phyloP scores from a whole-genome alignment of 2,329 filamentous ascomycete species.

The Neocucurbitaria cava region DNA sequence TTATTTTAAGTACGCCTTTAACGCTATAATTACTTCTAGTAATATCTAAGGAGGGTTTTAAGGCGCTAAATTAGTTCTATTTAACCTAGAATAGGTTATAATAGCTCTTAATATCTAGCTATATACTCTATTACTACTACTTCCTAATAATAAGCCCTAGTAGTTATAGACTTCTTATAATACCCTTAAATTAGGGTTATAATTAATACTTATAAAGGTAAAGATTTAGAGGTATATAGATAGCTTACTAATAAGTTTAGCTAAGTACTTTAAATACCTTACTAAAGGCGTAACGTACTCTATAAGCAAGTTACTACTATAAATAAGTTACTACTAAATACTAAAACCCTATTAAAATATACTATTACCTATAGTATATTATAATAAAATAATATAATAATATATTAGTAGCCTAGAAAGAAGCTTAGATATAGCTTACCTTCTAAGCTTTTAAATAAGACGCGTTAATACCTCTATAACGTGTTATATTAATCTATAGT shows the following conservation, averaged over 20 bases:
- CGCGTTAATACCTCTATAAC: no score
- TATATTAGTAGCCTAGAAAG: no score
- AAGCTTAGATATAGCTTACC: no score
- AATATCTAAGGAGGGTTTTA: neutral
- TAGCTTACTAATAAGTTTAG: neutral
- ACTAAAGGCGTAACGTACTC: neutral
- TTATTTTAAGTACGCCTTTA: no score
- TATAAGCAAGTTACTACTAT: no score
- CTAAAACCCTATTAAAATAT: no score
- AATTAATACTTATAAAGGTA: neutral
- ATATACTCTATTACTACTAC: neutral
- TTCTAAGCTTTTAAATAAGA: no score
- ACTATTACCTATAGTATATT: no score
- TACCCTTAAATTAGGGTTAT: neutral
- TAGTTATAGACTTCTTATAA: neutral
- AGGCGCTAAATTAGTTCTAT: neutral
- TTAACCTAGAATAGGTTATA: neutral
- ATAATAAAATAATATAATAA: no score
- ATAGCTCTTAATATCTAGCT: neutral
- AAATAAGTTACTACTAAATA: no score
- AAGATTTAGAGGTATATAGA: neutral
- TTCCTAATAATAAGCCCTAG: neutral
- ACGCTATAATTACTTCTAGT: no score
- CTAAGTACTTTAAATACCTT: neutral
- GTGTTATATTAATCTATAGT: no score